phyloP scores from a whole-genome alignment of 495 filamentous ascomycete genomes.

The Neurospora tetraspora region DNA sequence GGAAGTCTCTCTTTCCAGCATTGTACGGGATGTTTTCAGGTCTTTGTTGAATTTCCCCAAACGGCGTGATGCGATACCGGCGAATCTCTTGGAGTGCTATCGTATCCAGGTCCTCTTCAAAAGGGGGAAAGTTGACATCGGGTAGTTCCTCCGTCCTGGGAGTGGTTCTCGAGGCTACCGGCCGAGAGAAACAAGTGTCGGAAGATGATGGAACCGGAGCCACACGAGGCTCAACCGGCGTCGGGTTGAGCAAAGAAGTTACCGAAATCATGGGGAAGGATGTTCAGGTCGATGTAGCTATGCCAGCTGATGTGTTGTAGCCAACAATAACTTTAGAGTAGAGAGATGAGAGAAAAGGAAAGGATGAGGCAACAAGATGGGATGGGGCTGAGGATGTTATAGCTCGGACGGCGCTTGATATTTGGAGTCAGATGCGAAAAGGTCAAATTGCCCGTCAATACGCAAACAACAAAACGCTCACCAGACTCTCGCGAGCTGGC shows the following conservation, averaged over 20 bases:
- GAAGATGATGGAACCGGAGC: slow-evolving; percentile 11
- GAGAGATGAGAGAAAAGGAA: slow-evolving; percentile 17
- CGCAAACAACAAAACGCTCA: slow-evolving; percentile 23
- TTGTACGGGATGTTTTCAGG: slow-evolving; percentile 82
- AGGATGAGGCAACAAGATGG: slow-evolving; percentile 8
- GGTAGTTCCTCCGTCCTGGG: slow-evolving; percentile 42
- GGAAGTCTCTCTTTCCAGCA: slow-evolving; percentile 83
- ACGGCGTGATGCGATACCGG: slow-evolving; percentile 54
- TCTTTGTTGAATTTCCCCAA: slow-evolving; percentile 57
- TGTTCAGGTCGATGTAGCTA: background rate
- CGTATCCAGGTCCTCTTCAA: slow-evolving; percentile 46
- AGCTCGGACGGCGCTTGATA: slow-evolving; percentile 28
- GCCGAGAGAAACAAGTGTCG: slow-evolving; percentile 14
- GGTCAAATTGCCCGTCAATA: slow-evolving; percentile 11
- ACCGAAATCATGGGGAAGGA: slow-evolving; percentile 42
- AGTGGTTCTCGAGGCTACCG: slow-evolving; percentile 12
- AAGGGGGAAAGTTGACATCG: slow-evolving; percentile 54
- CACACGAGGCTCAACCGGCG: slow-evolving; percentile 25
- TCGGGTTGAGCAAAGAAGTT: slow-evolving; percentile 52
- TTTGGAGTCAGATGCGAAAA: slow-evolving; percentile 8
- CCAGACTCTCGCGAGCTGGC: slow-evolving; percentile 10
- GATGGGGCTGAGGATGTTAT: slow-evolving; percentile 15
- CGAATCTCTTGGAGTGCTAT: slow-evolving; percentile 43
- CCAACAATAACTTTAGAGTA: slow-evolving; percentile 9
- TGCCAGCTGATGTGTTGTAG: background rate